Evolutionary conservation across 2,329 filamentous ascomycete species (phyloP), one percentile per base, ranked within the genome.

Genomic region (Zelopaecilomyces penicillatus): DNA sequence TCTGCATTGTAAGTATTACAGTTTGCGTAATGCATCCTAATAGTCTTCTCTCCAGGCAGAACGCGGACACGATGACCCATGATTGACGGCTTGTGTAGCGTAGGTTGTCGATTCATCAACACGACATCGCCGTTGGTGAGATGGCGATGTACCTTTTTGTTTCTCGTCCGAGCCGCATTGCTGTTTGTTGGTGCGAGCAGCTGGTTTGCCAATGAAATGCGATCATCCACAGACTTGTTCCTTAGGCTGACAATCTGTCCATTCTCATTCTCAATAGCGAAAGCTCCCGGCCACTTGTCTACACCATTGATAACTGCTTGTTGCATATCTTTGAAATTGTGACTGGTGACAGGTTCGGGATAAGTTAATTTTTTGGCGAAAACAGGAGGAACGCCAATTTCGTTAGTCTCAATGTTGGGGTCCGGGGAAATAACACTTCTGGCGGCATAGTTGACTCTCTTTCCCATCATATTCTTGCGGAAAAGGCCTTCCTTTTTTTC

Each of bases 391-490:
- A 98, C 91, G 63, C 93, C 93, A 53, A 98, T 97, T 67, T 98
- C 93, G 64, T 95, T 97, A 12, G 93, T 97, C 65, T 98, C 93
- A 57, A 98, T 95, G 60, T 97, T 98, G 3, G 93, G 93, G 61
- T 98, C 93, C 0, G 93, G 93, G 7, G 91, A 97, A 56, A 98
- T 98, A 63, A 98, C 93, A 75, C 87, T 95, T 63, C 93, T 85
- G 33, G 93, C 93, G 41, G 93, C 93, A 63, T 93, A 97, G 65
- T 98, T 97, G 68, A 98, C 93, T 72, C 93, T 89, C 74, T 98
- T 98, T 49, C 93, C 93, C 93, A 98, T 98, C 93, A 98, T 97
- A 67, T 98, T 96, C 73, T 95, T 97, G 57, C 93, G 78, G 73
- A 98, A 98, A 30, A 98, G 75, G 52, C 93, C 93, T 61, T 98